These are phyloP conservation scores for Coniochaeta pulveracea DNA, from an alignment of 2,329 filamentous ascomycete species.

Conservation along the genomic window DNA sequence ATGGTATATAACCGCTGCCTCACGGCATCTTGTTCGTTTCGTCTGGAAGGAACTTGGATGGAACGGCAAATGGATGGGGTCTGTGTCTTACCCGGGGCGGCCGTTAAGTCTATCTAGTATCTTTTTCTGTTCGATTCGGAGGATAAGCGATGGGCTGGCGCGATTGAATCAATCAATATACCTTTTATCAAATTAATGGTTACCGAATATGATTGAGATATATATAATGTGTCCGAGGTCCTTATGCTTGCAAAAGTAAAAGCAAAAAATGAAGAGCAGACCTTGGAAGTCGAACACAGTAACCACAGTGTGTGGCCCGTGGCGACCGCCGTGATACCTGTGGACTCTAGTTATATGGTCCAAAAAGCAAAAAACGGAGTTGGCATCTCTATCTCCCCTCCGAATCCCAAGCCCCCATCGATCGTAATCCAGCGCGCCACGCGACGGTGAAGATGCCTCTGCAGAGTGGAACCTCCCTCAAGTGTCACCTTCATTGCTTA, in stretches of 20 bases:
- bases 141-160: too few species aligned
- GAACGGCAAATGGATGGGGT: background rate
- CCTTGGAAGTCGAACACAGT: too few species aligned
- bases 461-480: constrained; percentile 65
- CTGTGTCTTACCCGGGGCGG: constrained; percentile 1
- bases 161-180: constrained; percentile 4
- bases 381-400: constrained; percentile 42
- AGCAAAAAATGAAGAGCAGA: constrained; percentile 5
- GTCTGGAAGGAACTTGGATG: too few species aligned
- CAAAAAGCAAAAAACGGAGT: constrained; percentile 24
- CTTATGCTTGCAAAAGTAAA: constrained; percentile 6
- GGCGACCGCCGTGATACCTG: too few species aligned
- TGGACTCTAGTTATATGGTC: too few species aligned
- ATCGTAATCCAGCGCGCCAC: constrained; percentile 60
- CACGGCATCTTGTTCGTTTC: constrained; percentile 2
- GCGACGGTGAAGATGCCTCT: constrained; percentile 60
- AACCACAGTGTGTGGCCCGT: too few species aligned
- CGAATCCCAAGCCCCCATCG: constrained; percentile 46
- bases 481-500: constrained; percentile 60
- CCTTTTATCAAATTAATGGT: constrained; percentile 8
- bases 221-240: background rate
- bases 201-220: background rate
- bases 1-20: constrained; percentile 1
- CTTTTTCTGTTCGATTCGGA: too few species aligned
- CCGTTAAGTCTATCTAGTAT: too few species aligned